Conservation (phyloP, 768 basidiomycete genomes). For the Candolleomyces aberdarensis region DNA sequence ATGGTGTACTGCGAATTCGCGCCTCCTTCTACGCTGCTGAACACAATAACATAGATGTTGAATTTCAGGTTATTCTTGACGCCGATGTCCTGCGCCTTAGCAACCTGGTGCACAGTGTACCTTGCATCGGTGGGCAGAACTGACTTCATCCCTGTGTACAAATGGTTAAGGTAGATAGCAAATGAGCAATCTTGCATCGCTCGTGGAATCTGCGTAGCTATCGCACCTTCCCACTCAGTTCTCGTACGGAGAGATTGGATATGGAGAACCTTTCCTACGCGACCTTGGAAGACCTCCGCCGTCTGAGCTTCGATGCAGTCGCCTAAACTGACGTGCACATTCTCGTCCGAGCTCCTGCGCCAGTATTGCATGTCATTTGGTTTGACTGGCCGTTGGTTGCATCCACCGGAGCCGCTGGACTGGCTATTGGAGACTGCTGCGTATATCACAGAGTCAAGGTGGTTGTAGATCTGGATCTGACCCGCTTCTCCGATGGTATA, state of each 20-base stretch:
- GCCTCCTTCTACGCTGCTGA: not conserved
- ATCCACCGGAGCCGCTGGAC: not conserved
- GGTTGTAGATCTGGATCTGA: not conserved
- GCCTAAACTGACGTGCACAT: not conserved
- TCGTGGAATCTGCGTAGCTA: not conserved
- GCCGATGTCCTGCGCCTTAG: too few relatives aligned
- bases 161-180: not conserved
- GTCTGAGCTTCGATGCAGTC: not conserved
- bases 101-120: too few relatives aligned
- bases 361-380: not conserved
- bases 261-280: too few relatives aligned
- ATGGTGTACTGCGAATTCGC: too few relatives aligned
- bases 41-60: not conserved
- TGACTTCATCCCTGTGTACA: not conserved
- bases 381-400: not conserved
- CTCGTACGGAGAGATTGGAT: too few relatives aligned
- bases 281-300: too few relatives aligned
- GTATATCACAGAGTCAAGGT: too few relatives aligned
- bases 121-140: too few relatives aligned
- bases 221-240: too few relatives aligned
- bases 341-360: not conserved
- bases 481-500: not conserved
- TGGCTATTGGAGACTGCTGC: not conserved
- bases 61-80: not conserved
- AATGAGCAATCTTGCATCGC: too few relatives aligned